Evolutionary conservation across 2,329 filamentous ascomycete genomes (phyloP).

Genomic region (Sclerotiophoma versabilis): DNA sequence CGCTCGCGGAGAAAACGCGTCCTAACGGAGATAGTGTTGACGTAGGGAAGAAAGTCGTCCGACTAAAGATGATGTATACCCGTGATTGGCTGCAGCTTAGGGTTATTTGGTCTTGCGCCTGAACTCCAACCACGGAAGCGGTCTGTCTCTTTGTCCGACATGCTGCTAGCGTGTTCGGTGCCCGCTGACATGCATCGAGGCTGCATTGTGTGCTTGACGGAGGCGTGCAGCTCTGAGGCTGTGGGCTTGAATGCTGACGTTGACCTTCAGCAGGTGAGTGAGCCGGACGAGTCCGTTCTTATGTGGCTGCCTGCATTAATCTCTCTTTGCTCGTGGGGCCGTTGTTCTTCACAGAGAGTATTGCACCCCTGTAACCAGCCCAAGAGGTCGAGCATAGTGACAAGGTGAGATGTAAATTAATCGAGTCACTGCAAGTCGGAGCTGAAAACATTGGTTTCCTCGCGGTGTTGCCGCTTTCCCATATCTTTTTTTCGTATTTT

Average conservation of each 20-base stretch:
- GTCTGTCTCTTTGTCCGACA: constrained; percentile 25
- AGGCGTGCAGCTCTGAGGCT: not conserved
- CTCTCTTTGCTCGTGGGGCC: too few species aligned
- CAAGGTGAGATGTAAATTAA: not conserved
- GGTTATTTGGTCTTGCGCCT: not conserved
- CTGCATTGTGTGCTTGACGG: not conserved
- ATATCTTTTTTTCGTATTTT: constrained; percentile 37
- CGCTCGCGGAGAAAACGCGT: constrained; percentile 10
- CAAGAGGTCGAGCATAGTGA: not conserved
- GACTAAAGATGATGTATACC: not conserved
- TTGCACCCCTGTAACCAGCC: too few species aligned
- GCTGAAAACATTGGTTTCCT: constrained; percentile 13
- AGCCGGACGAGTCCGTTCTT: not conserved
- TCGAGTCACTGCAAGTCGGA: constrained; percentile 2
- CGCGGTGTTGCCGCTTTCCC: constrained; percentile 29
- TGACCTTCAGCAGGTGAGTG: not conserved
- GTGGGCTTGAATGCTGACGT: not conserved
- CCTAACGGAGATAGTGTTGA: constrained; percentile 28
- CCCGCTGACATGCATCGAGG: not conserved
- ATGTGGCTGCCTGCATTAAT: not conserved
- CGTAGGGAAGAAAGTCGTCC: constrained; percentile 16
- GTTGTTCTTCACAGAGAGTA: too few species aligned
- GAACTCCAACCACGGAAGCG: constrained; percentile 12
- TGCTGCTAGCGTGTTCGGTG: not conserved
- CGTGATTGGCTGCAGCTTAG: constrained; percentile 17